phyloP scores from a whole-genome alignment of 2,329 filamentous ascomycete genomes.

The Geoglossum cookeanum region DNA sequence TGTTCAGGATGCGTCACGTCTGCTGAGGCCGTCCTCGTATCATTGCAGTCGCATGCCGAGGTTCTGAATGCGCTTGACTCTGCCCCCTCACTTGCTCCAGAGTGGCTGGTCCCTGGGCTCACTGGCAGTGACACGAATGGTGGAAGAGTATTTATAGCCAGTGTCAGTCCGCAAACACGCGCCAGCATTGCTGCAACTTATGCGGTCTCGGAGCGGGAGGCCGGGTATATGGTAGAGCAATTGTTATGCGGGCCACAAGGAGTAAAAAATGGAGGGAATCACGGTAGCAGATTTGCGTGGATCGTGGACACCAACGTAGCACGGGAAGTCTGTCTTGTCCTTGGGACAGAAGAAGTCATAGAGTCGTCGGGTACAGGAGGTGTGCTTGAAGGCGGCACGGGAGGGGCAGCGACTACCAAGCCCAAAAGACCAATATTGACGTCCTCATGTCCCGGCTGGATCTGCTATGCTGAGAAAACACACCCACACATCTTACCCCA shows the following conservation, averaged over 20 bases:
- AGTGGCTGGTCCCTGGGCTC: background rate
- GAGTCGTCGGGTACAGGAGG: slow-evolving; percentile 15
- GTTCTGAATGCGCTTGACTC: slow-evolving; percentile 67
- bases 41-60: slow-evolving; percentile 81
- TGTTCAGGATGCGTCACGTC: slow-evolving; percentile 97
- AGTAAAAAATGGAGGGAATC: slow-evolving; percentile 47
- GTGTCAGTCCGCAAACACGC: slow-evolving; percentile 76
- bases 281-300: slow-evolving; percentile 68
- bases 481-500: slow-evolving; percentile 86
- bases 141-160: slow-evolving; percentile 73
- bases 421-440: slow-evolving; percentile 51
- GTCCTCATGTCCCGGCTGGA: slow-evolving; percentile 90
- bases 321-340: slow-evolving; percentile 63
- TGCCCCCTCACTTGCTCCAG: slow-evolving; percentile 22
- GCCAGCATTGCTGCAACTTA: slow-evolving; percentile 78
- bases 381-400: background rate
- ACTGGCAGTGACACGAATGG: slow-evolving; percentile 19
- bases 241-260: slow-evolving; percentile 54
- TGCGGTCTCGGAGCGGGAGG: slow-evolving; percentile 51
- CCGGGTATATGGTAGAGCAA: slow-evolving; percentile 65
- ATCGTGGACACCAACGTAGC: slow-evolving; percentile 77
- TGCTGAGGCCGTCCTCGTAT: slow-evolving; percentile 91
- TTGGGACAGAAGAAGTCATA: slow-evolving; percentile 54
- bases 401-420: slow-evolving; percentile 3
- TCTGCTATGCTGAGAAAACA: slow-evolving; percentile 97